phyloP scores from a whole-genome alignment of 148 eudicot genomes.

The Vaccinium corymbosum region DNA sequence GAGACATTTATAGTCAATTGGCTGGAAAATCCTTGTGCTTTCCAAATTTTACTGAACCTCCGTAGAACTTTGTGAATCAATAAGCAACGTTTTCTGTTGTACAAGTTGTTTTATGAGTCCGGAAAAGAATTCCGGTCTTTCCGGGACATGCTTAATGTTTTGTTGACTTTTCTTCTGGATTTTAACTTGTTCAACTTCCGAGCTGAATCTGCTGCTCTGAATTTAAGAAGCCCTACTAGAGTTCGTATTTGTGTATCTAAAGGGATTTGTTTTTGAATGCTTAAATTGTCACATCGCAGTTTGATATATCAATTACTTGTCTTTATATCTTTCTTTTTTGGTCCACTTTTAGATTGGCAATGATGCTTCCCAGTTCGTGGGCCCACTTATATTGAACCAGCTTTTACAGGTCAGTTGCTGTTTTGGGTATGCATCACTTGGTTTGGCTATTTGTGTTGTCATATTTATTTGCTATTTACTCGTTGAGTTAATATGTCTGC shows the following conservation, averaged over 20 bases:
- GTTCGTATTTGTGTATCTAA: background rate
- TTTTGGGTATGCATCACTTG: background rate
- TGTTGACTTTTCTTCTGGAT: background rate
- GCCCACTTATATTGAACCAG: constrained; percentile 19
- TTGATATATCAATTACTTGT: background rate
- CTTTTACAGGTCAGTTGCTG: constrained; percentile 22
- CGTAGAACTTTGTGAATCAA: background rate
- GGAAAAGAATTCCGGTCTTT: background rate
- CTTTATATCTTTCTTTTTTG: background rate
- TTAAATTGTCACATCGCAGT: background rate
- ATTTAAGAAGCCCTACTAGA: background rate
- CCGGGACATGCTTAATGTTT: background rate
- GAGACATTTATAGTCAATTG: background rate
- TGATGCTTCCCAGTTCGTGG: constrained; percentile 30
- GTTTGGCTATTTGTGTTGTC: background rate
- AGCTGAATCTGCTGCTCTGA: background rate
- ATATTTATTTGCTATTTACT: background rate
- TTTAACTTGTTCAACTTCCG: background rate
- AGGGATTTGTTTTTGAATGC: background rate
- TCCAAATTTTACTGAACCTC: background rate
- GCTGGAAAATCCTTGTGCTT: background rate
- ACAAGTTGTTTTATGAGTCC: background rate
- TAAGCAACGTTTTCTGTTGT: background rate
- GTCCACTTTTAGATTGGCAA: constrained; percentile 20
- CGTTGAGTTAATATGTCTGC: background rate